A percentile compares a stretch with the other conserved stretches of the same genome.
These are phyloP conservation scores for Phytophthora colocasiae DNA, from an alignment of 352 stramenopile genomes.

Conservation along the genomic window DNA sequence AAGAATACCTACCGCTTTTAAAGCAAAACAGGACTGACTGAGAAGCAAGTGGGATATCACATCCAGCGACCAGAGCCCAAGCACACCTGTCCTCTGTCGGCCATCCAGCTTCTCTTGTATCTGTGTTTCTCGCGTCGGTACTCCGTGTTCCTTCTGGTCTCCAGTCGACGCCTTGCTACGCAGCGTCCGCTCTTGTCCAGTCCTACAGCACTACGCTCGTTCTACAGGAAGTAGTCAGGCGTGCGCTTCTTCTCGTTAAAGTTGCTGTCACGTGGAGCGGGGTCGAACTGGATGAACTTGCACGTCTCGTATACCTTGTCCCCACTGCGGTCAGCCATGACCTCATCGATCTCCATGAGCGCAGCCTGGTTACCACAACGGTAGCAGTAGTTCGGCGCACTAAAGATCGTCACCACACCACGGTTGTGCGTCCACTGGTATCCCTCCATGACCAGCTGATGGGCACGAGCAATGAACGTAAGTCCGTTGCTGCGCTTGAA, in stretches of 20 bases:
- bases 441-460: constrained; percentile 95
- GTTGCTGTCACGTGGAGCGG: constrained; percentile 89
- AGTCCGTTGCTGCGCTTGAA: constrained; percentile 92
- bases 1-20: constrained; percentile 37
- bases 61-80: constrained; percentile 17
- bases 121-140: constrained; percentile 25
- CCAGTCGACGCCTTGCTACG: constrained; percentile 8
- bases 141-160: constrained; percentile 9
- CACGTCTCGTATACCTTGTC: constrained; percentile 93
- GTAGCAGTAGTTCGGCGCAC: constrained; percentile 96
- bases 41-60: constrained; percentile 26
- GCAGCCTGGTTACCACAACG: constrained; percentile 96
- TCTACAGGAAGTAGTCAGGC: constrained; percentile 93
- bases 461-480: constrained; percentile 86
- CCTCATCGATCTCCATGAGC: constrained; percentile 95
- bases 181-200: constrained; percentile 11
- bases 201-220: constrained; percentile 3
- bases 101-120: constrained; percentile 26
- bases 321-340: constrained; percentile 87
- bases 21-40: constrained; percentile 24
- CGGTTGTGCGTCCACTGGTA: constrained; percentile 95
- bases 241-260: constrained; percentile 94
- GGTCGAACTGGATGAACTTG: constrained; percentile 94
- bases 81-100: constrained; percentile 18
- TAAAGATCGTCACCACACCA: constrained; percentile 93